Evolutionary conservation across 2,329 filamentous ascomycete genomes (phyloP).

Genomic region (Apiospora saccharicola): DNA sequence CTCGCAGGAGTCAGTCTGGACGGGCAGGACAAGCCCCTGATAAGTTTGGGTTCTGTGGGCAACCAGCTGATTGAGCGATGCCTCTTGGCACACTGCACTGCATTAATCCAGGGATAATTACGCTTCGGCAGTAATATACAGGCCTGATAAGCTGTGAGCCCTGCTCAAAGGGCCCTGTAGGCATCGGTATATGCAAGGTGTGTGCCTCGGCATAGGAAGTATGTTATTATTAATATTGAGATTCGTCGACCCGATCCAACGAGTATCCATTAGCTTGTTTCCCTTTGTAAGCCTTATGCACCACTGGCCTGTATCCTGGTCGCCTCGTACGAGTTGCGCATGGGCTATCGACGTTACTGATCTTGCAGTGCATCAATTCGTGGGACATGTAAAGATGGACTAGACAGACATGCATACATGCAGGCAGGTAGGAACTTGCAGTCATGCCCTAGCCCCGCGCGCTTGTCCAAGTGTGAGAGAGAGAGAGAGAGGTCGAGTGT

Average conservation of each 20-base stretch:
- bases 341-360: slow-evolving; percentile 9
- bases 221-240: slow-evolving; percentile 1
- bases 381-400: neutral
- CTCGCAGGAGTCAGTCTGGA: slow-evolving; percentile 14
- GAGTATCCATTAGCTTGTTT: neutral
- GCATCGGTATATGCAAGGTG: slow-evolving; percentile 21
- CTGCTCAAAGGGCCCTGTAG: slow-evolving; percentile 8
- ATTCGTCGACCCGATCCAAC: neutral
- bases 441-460: neutral
- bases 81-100: slow-evolving; percentile 12
- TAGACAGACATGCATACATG: neutral
- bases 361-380: neutral
- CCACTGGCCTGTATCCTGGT: neutral
- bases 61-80: slow-evolving; percentile 18
- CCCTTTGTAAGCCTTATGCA: neutral
- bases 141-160: slow-evolving; percentile 2
- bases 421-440: neutral
- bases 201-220: slow-evolving; percentile 14
- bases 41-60: slow-evolving; percentile 18
- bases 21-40: slow-evolving; percentile 17
- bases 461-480: neutral
- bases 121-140: slow-evolving; percentile 7
- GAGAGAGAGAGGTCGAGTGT: neutral
- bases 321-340: neutral
- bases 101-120: slow-evolving; percentile 22